Base-by-base conservation (phyloP, 148 eudicot genomes). In the Cornus kousa region DNA sequence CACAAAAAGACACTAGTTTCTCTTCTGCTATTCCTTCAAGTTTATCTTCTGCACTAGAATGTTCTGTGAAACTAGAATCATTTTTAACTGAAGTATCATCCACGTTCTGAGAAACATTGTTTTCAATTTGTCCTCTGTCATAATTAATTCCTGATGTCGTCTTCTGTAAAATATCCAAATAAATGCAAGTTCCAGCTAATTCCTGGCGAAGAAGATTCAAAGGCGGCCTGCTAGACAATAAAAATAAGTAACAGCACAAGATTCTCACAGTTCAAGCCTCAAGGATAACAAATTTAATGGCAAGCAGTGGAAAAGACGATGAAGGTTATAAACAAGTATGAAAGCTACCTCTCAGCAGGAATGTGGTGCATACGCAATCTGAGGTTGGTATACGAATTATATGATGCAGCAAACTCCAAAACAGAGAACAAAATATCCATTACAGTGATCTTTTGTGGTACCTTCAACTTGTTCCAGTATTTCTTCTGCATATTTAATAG, bases 401-500 rank as follows among this genome's bases (percentile, higher is more conserved):
- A 96, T 22, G 99, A 91, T 71, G 98, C 90, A 80, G 99, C 92
- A 87, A 96, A 96, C 89, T 96, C 99, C 74, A 96, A 87, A 68
- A 91, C 84, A 9, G 99, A 90, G 78, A 96, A 87, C 85, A 94
- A 91, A 82, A 94, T 93, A 73, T 93, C 99, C 95, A 96, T 90
- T 48, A 96, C 81, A 74, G 89, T 77, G 78, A 91, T 87, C 91
- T 92, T 93, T 79, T 96, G 99, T 35, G 83, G 82, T 24, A 92
- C 82, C 72, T 83, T 91, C 86, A 96, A 84, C 92, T 92, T 94
- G 86, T 85, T 71, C 99, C 99, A 94, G 88, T 88, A 96, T 74
- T 88, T 91, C 71, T 92, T 94, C 99, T 96, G 94, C 90, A 88
- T 16, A 37, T 57, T 79, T 74, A 14, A 81, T 73, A 67, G 66